These are phyloP conservation scores for Termitomyces heimii DNA, from an alignment of 768 basidiomycete species.

Conservation along the genomic window DNA sequence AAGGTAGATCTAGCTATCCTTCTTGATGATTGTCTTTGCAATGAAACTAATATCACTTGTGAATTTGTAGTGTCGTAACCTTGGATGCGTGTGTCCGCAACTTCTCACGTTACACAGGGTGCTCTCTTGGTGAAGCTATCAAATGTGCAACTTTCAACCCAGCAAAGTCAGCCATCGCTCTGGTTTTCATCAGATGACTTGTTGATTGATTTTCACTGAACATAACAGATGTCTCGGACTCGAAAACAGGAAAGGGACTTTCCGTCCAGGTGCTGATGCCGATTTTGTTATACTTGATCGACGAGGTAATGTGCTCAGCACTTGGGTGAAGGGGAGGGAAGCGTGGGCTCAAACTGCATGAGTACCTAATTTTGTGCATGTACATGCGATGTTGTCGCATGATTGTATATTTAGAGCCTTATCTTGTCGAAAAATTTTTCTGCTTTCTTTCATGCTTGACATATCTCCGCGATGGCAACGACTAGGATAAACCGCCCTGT, in stretches of 20 bases:
- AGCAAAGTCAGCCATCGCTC: constrained; percentile 47
- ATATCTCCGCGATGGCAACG: background rate
- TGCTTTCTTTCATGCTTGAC: background rate
- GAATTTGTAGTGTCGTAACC: constrained; percentile 58
- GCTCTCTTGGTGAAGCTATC: constrained; percentile 78
- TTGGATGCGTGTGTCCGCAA: constrained; percentile 84
- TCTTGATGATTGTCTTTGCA: background rate
- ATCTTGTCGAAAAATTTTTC: background rate
- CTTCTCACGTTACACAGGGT: constrained; percentile 78
- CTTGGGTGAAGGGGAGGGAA: constrained; percentile 74
- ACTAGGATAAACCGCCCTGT: no score
- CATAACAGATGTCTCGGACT: constrained; percentile 63
- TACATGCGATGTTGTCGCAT: background rate
- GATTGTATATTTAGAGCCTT: background rate
- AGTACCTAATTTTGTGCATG: background rate
- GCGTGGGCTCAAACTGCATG: constrained; percentile 46
- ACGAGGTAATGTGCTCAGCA: constrained; percentile 58
- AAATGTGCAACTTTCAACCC: constrained; percentile 84
- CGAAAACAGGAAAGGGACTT: constrained; percentile 72
- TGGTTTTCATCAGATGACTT: background rate
- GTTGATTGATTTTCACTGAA: background rate
- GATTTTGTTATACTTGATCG: constrained; percentile 76
- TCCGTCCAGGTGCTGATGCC: constrained; percentile 80
- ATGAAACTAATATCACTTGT: background rate
- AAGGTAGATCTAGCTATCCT: constrained; percentile 41